Evolutionary conservation across 1,284 basidiomycete species (phyloP).

Genomic region (Pyrrhoderma noxium): DNA sequence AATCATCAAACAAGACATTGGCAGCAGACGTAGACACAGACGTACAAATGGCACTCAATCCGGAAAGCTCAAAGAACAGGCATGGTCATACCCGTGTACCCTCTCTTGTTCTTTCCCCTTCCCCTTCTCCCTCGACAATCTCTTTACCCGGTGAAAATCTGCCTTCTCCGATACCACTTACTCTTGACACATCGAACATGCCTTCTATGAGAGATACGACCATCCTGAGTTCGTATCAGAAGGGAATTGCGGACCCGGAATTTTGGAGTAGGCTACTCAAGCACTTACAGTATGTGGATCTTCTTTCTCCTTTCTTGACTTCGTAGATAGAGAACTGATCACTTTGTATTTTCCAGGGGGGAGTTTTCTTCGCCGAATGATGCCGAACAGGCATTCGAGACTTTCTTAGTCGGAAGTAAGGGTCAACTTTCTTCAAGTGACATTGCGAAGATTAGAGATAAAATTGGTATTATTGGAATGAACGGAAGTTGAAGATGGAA

Average conservation of each 20-base stretch:
- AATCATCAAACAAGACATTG: background rate
- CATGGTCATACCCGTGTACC: conserved; percentile 55
- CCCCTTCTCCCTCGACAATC: conserved; percentile 39
- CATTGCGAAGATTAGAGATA: conserved; percentile 73
- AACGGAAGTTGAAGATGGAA: conserved; percentile 50
- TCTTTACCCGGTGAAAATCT: conserved; percentile 33
- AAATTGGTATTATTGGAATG: conserved; percentile 72
- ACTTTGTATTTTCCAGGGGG: conserved; percentile 30
- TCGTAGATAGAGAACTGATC: background rate
- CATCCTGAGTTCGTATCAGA: conserved; percentile 53
- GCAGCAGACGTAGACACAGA: conserved; percentile 13
- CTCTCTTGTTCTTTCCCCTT: conserved; percentile 67
- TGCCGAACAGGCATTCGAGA: conserved; percentile 58
- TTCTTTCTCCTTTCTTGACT: background rate
- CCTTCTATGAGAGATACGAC: conserved; percentile 37
- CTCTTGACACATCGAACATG: conserved; percentile 47
- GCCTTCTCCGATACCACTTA: conserved; percentile 58
- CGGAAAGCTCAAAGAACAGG: conserved; percentile 22
- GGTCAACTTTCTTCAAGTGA: conserved; percentile 60
- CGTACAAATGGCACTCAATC: conserved; percentile 22
- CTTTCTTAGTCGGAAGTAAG: conserved; percentile 68
- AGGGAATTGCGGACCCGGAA: conserved; percentile 56
- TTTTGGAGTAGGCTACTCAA: conserved; percentile 69
- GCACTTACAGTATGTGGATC: conserved; percentile 52
- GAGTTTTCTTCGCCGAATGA: conserved; percentile 52